Percentiles rank a stretch among this genome's conserved stretches.
Conservation (phyloP, 139 green algal species). For the Coelastrella sp. region DNA sequence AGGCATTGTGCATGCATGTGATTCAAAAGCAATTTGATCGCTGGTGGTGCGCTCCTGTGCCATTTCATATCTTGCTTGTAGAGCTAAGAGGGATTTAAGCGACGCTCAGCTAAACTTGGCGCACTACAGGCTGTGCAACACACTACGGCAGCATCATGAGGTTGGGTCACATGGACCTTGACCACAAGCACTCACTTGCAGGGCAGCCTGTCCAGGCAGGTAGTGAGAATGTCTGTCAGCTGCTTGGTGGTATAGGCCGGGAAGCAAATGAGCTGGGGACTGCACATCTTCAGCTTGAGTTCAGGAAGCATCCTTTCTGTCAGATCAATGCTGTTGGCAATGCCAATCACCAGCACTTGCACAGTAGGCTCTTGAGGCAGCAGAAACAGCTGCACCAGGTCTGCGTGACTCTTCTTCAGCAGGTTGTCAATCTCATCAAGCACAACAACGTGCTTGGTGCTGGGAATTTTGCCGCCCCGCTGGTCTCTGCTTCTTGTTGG, state of each 20-base stretch:
- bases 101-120: not conserved
- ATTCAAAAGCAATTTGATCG: no score
- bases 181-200: not conserved
- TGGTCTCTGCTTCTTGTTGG: not conserved
- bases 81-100: not conserved
- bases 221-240: constrained; percentile 23
- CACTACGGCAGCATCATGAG: not conserved
- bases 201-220: not conserved
- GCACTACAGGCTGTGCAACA: not conserved
- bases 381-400: constrained; percentile 62
- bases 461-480: not conserved
- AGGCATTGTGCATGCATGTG: no score
- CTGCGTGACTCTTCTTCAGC: constrained; percentile 42
- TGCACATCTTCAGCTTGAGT: constrained; percentile 52
- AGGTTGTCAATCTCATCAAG: constrained; percentile 71
- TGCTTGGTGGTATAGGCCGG: constrained; percentile 61
- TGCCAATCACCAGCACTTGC: constrained; percentile 57
- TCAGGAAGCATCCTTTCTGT: constrained; percentile 67
- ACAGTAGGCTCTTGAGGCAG: constrained; percentile 54
- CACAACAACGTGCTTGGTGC: constrained; percentile 50
- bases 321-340: constrained; percentile 73
- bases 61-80: not conserved
- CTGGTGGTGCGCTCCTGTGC: not conserved
- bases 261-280: constrained; percentile 63
- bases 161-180: not conserved